Base-by-base conservation (phyloP, 1,284 basidiomycete species). In the Apiotrichum porosum region DNA sequence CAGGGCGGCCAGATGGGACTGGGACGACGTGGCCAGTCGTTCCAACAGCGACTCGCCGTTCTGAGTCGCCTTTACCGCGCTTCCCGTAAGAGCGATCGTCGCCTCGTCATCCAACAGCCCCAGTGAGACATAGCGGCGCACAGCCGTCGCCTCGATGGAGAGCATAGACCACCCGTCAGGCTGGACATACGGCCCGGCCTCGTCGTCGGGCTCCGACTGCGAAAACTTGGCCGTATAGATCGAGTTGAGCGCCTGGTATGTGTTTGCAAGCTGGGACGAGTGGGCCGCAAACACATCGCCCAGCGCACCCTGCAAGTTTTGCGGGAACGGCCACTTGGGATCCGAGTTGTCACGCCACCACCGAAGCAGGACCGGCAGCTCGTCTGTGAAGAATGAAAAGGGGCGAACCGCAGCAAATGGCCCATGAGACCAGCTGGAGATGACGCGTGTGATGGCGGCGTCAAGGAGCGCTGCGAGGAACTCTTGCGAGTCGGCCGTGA, bases 141-240 rank as follows among this genome's bases (percentile, higher is more conserved):
- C 37, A 1, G 68, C 41, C 0, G 58, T 54, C 22, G 61, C 60
- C 36, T 66, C 60, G 12, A 65, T 24, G 0, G 65, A 44, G 3
- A 52, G 30, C n/a, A 61, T 21, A 10, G 49, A 60, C 69, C 69
- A 71, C 30, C 67, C 67, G 6, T 67, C 67, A 0, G 64, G 61
- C 19, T 55, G 52, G 6, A 49, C 41, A 44, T 63, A 67, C 3
- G 53, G 46, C 17, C 61, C 62, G 1, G 57, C 52, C 14, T 68
- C 65, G 5, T 68, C 67, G 6, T 66, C 62, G 1, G 47, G 23
- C 36, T 67, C 66, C 12, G 42, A 37, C 31, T 50, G 51, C 4
- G 55, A 42, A 6, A 52, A 52, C 37, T 50, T 48, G 8, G 55
- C 32, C 15, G 55, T 44, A 48, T 57, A 52, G 2, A 47, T 33